Evolutionary conservation across 2,329 filamentous ascomycete species (phyloP).

Genomic region (Phaeosphaeria sp.): DNA sequence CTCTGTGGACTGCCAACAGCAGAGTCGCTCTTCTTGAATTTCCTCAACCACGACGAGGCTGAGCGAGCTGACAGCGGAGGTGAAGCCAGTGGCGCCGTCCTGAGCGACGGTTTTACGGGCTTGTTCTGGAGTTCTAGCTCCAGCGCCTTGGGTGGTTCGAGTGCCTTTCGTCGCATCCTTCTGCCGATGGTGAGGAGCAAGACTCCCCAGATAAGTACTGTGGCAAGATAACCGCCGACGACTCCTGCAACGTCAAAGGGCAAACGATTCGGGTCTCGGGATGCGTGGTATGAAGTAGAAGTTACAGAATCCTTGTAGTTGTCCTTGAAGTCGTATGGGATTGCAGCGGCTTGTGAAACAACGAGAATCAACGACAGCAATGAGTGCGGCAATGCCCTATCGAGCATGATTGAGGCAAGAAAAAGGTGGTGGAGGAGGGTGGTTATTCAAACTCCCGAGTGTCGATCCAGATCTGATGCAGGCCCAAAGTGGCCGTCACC

Average conservation of each 20-base stretch:
- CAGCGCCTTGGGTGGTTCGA: conserved; percentile 59
- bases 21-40: conserved; percentile 41
- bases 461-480: conserved; percentile 20
- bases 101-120: conserved; percentile 23
- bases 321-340: conserved; percentile 32
- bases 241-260: conserved; percentile 85
- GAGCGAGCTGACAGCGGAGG: conserved; percentile 38
- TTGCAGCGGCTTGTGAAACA: conserved; percentile 30
- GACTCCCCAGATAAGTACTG: conserved; percentile 75
- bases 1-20: conserved; percentile 37
- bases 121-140: conserved; percentile 66
- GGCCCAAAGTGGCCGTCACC: conserved; percentile 18
- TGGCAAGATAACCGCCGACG: conserved; percentile 81
- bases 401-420: conserved; percentile 34
- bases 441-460: conserved; percentile 12
- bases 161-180: conserved; percentile 53
- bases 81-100: conserved; percentile 29
- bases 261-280: conserved; percentile 61
- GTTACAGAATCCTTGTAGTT: conserved; percentile 37
- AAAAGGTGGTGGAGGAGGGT: conserved; percentile 10
- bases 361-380: conserved; percentile 36
- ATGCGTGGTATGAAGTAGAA: conserved; percentile 36
- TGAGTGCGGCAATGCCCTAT: conserved; percentile 30
- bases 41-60: conserved; percentile 42
- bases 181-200: conserved; percentile 58